Evolutionary conservation across 805 yeast species (phyloP).

Genomic region (Pichia nanzhaoensis): DNA sequence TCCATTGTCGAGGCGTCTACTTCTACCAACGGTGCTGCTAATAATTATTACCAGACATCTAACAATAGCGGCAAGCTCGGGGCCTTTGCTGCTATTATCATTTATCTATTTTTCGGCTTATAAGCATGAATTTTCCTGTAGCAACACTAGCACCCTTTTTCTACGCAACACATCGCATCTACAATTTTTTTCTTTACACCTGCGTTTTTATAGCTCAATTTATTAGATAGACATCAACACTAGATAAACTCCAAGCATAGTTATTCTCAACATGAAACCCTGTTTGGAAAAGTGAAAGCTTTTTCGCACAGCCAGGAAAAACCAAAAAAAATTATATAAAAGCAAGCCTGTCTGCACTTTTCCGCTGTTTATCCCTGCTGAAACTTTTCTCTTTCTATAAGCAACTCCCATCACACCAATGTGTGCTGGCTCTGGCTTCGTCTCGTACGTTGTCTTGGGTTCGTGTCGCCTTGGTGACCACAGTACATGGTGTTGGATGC

Average conservation of each 20-base stretch:
- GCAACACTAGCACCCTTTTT: too few species aligned
- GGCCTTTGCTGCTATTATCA: neutral
- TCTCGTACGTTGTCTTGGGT: constrained; percentile 9
- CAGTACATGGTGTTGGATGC: constrained; percentile 25
- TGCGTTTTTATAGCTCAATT: too few species aligned
- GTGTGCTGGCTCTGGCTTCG: constrained; percentile 18
- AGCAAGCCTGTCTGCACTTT: neutral
- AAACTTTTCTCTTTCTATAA: constrained; percentile 2
- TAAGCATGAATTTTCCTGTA: neutral
- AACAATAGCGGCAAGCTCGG: neutral
- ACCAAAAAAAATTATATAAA: neutral
- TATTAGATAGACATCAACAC: too few species aligned
- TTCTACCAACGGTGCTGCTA: constrained; percentile 16
- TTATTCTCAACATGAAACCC: too few species aligned
- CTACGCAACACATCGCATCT: too few species aligned
- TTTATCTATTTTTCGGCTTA: neutral
- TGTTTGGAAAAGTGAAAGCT: too few species aligned
- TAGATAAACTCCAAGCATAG: too few species aligned
- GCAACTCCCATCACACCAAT: constrained; percentile 34
- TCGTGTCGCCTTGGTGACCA: constrained; percentile 16
- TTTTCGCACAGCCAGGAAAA: too few species aligned
- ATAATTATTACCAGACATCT: neutral
- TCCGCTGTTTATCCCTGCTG: neutral
- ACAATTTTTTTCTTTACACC: too few species aligned
- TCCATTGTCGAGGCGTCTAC: constrained; percentile 16